Evolutionary conservation across 2,329 filamentous ascomycete genomes (phyloP), one percentile per base, ranked within the genome.

Genomic region (Graphilbum fragrans): DNA sequence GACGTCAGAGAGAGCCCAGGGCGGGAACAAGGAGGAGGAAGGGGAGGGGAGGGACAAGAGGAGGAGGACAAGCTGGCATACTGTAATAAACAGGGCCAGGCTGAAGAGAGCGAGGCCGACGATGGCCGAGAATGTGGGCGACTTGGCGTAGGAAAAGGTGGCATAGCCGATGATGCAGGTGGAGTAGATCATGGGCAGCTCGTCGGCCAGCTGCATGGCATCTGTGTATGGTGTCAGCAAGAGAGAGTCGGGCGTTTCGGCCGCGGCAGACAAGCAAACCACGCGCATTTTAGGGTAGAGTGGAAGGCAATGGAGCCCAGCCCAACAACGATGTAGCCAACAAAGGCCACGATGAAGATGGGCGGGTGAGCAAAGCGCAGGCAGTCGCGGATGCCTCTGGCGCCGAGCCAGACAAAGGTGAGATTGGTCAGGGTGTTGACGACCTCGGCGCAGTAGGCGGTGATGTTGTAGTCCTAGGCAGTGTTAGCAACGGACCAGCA

Each of bases 371-470:
- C 69, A 59, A 93, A 70, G 48, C 69, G 70, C 32, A 81, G 55
- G 58, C 86, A 93, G 58, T 79, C 86, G 41, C 67, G 63, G 47
- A 92, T 75, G 20, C 88, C 88, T 55, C 80, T 82, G 49, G 76
- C 62, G 8, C 86, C 86, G 18, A 94, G 72, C 58, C 72, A 83
- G 51, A 94, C 68, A 59, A 94, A 94, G 20, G 92, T 64, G 3
- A 83, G 58, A 58, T 94, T 94, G 27, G 86, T 94, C 25, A 88
- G 53, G 4, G 85, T 84, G 61, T 84, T 63, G 45, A 62, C 52
- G 18, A 58, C 47, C 48, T 60, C 59, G 32, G 59, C 59, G 39
- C 55, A 57, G 49, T 61, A 62, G 14, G 48, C 50, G 3, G 55
- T 59, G 44, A 62, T 56, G 44, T 58, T 61, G 50, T 62, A 60